These are phyloP conservation scores for Smittium mucronatum DNA, from an alignment of 371 early-diverging fungal species.

Conservation along the genomic window DNA sequence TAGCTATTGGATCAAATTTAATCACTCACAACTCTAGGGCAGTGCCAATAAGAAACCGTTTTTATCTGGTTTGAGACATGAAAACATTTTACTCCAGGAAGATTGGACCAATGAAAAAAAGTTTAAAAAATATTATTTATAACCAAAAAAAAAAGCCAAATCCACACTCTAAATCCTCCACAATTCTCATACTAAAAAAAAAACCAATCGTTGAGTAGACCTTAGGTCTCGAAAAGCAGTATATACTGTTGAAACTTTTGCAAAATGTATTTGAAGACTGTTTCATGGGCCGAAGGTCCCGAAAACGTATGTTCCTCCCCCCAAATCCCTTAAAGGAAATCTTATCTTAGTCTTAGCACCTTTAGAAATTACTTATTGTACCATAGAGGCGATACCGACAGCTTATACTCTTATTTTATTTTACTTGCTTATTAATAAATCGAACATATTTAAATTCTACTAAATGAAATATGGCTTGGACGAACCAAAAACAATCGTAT, in stretches of 20 bases:
- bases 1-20: not conserved
- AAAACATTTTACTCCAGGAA: not conserved
- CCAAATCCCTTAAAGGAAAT: no score
- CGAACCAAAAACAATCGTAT: no score
- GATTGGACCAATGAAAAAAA: not conserved
- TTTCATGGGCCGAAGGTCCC: no score
- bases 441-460: no score
- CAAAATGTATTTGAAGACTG: not conserved
- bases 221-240: not conserved
- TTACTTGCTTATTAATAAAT: no score
- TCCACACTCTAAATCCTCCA: not conserved
- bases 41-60: not conserved
- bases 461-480: no score
- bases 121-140: constrained; percentile 3
- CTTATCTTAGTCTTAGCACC: no score
- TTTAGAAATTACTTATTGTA: no score
- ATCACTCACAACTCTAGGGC: not conserved
- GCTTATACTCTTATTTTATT: no score
- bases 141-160: not conserved
- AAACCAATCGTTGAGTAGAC: constrained; percentile 5
- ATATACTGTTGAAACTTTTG: not conserved
- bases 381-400: no score
- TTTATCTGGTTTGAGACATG: not conserved
- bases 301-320: no score
- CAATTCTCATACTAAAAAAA: not conserved